Percentiles rank a stretch among this genome's conserved stretches.
Evolutionary conservation across 1,284 basidiomycete species (phyloP).

Genomic region (Athelia psychrophila): DNA sequence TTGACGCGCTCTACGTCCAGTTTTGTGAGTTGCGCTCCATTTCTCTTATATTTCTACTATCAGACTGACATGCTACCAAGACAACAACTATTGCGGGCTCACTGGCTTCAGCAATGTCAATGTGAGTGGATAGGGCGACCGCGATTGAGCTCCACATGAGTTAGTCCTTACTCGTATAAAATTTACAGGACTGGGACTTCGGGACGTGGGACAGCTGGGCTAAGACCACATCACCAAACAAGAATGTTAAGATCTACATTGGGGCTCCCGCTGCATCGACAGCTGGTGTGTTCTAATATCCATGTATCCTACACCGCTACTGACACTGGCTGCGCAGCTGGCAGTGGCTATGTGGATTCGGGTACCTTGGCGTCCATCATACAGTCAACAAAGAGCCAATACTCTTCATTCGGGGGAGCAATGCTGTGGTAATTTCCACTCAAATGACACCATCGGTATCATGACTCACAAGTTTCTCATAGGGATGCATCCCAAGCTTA

Average conservation of each 20-base stretch:
- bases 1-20: constrained; percentile 61
- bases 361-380: constrained; percentile 48
- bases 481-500: constrained; percentile 2
- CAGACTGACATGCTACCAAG: constrained; percentile 20
- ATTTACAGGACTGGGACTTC: constrained; percentile 46
- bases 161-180: no score
- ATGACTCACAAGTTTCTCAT: neutral
- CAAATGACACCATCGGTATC: constrained; percentile 55
- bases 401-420: constrained; percentile 69
- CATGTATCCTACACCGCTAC: neutral
- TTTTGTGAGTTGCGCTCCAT: constrained; percentile 27
- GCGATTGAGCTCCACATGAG: no score
- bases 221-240: constrained; percentile 49
- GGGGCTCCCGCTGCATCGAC: constrained; percentile 52
- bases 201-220: constrained; percentile 65
- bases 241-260: constrained; percentile 59
- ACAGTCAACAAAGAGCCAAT: constrained; percentile 53
- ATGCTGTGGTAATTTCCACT: constrained; percentile 74
- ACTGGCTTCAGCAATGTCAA: constrained; percentile 38
- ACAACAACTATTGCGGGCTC: constrained; percentile 51
- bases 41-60: constrained; percentile 4
- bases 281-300: neutral
- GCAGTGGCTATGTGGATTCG: constrained; percentile 51
- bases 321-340: constrained; percentile 39
- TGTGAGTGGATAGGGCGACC: no score